A percentile compares a stretch with the other conserved stretches of the same genome.
Evolutionary conservation across 2,329 filamentous ascomycete genomes (phyloP).

Genomic region (Aspergillus oerlinghausenensis): DNA sequence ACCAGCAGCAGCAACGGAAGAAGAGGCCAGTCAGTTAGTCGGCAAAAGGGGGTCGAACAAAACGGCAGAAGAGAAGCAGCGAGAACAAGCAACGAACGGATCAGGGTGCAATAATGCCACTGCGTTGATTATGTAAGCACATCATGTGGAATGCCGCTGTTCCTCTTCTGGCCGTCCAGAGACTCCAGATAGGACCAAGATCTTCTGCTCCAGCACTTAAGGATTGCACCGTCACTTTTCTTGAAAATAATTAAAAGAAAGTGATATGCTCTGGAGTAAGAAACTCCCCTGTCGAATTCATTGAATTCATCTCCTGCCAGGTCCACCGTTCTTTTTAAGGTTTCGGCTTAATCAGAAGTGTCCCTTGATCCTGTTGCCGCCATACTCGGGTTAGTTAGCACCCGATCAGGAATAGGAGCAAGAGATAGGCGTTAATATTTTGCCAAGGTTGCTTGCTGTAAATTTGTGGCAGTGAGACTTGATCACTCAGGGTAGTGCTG

Average conservation of each 20-base stretch:
- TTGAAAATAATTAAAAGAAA: not conserved
- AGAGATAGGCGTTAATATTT: not conserved
- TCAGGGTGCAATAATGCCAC: not conserved
- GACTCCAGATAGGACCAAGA: not conserved
- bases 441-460: not conserved
- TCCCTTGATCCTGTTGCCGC: not conserved
- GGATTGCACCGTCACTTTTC: no score
- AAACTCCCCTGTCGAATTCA: no score
- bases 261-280: not conserved
- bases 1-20: slow-evolving; percentile 14
- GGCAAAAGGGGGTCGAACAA: slow-evolving; percentile 1
- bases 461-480: not conserved
- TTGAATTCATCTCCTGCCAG: not conserved
- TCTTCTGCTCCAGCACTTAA: not conserved
- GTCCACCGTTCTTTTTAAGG: not conserved
- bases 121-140: not conserved
- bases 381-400: not conserved
- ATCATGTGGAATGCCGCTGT: slow-evolving; percentile 5
- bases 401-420: not conserved
- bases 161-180: slow-evolving; percentile 4
- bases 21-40: slow-evolving; percentile 16
- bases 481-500: not conserved
- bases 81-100: not conserved
- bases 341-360: not conserved
- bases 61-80: slow-evolving; percentile 1